These are phyloP conservation scores for Neurospora sp. DNA, from an alignment of 2,329 filamentous ascomycete genomes.

Conservation along the genomic window DNA sequence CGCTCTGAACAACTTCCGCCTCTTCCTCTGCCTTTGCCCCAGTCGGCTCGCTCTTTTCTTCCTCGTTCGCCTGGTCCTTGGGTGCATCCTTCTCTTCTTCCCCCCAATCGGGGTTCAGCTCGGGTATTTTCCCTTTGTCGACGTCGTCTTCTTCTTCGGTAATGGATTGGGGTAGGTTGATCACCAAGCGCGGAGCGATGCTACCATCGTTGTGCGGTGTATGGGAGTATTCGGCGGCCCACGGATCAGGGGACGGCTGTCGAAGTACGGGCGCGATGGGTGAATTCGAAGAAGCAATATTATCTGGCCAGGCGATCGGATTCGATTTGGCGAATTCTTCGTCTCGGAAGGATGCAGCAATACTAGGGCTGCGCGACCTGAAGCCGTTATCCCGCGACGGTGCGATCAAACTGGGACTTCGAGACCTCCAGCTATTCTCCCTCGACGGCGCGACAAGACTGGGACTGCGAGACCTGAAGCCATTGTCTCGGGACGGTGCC, in stretches of 20 bases:
- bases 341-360: slow-evolving; percentile 15
- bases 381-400: slow-evolving; percentile 11
- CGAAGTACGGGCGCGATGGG: slow-evolving; percentile 17
- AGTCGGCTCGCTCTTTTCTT: not conserved
- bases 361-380: slow-evolving; percentile 13
- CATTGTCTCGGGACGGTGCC: slow-evolving; percentile 7
- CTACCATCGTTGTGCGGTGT: slow-evolving; percentile 14
- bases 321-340: slow-evolving; percentile 26
- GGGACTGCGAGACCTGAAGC: slow-evolving; percentile 10
- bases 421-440: slow-evolving; percentile 14
- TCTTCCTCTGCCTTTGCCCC: not conserved
- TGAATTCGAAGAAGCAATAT: slow-evolving; percentile 25
- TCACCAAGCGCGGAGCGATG: slow-evolving; percentile 14
- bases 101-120: not conserved
- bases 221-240: slow-evolving; percentile 26
- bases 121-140: not conserved
- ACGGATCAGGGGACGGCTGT: slow-evolving; percentile 33
- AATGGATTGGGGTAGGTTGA: slow-evolving; percentile 9
- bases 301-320: slow-evolving; percentile 31
- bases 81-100: not conserved
- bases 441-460: slow-evolving; percentile 12
- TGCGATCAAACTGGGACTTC: slow-evolving; percentile 13
- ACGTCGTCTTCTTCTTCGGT: not conserved
- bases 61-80: not conserved
- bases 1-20: not conserved